Evolutionary conservation across 768 basidiomycete genomes (phyloP), one percentile per base, ranked within the genome.

Genomic region (Pleurotus pulmonarius): DNA sequence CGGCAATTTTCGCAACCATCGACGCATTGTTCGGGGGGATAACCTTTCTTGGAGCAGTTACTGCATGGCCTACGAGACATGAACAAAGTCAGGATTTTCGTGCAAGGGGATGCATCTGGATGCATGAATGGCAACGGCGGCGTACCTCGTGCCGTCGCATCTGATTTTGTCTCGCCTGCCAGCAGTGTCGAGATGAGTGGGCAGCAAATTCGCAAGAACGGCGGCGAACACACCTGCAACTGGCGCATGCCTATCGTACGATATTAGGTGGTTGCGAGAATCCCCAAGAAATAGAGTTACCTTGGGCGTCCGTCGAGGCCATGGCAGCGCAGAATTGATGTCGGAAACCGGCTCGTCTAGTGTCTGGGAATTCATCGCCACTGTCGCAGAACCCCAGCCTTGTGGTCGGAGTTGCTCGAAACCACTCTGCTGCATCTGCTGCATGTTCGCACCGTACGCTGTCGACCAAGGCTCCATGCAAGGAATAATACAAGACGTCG

Each of bases 1-100:
- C 86, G 74, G 61, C 85, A 86, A 24, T 74, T 70, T 61, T 83
- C 81, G 60, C 85, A 87, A 1, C 85, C 85, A 60, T 84, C 81
- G 39, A 79, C 73, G 61, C 86, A 87, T 61, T 80, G 78, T 59
- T 82, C 75, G 46, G 74, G 67, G 26, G 66, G 59, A 62, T 78
- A 78, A 11, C 81, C 80, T 59, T 81, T 85, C 71, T 78, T 85
- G 25, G 71, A 62, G 60, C 86, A 87, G 18, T 78, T 77, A 46
- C 73, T 69, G 63, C 84, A 86, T n/a, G 85, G 85, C 60, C 83
- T 84, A 57, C 5, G 46, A 18, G 39, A 37, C 20, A 20, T 25
- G 46, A 11, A 63, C 51, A 7, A 38, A 24, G 18, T 54, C 51
- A 22, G 22, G 11, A 9, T 7, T n/a, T 38, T 40, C 22, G 44